These are phyloP conservation scores for bread wheat (Triticum aestivum) DNA, from an alignment of 176 grass and related monocot species.

Conservation along the genomic window IWGSC_CS_RefSeq_v2.1 NC_057802.1:387826030-387826529, in stretches of 20 bases:
- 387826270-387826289: not conserved
- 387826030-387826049: not conserved
- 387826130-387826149: not conserved
- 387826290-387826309: not conserved
- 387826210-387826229: not conserved
- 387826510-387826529: not conserved
- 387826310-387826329: not conserved
- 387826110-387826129: not conserved
- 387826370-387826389: not conserved
- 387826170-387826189: constrained; percentile 1
- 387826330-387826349: not conserved
- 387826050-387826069: not conserved
- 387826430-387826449: too few relatives aligned
- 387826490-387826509: not conserved
- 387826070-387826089: not conserved
- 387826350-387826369: not conserved
- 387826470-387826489: not conserved
- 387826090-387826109: not conserved
- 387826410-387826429: too few relatives aligned
- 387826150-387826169: not conserved
- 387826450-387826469: not conserved
- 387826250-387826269: not conserved
- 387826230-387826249: not conserved
- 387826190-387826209: constrained; percentile 11
- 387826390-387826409: not conserved